Base-by-base conservation (phyloP, 2,329 filamentous ascomycete genomes). In the Thielaviopsis euricoi region DNA sequence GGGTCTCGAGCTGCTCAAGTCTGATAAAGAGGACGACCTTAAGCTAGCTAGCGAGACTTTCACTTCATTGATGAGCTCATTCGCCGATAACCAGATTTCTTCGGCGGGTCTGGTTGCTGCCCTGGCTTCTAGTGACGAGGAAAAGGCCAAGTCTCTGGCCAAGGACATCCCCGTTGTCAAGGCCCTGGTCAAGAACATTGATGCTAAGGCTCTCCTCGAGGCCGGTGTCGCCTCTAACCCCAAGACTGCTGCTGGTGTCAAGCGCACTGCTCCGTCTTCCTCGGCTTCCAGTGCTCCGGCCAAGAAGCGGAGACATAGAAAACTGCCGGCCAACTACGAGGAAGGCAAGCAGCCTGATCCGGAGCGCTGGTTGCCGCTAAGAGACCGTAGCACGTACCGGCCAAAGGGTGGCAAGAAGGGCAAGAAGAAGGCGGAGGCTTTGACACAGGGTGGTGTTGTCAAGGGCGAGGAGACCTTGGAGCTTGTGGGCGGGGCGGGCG, bases 361-460 rank as follows among this genome's bases (percentile, higher is more conserved):
- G 0, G 93, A 98, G 71, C 79, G 93, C 62, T 98, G 93, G 93
- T 72, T 98, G 61, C 91, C 93, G 13, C 75, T 97, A 65, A 83
- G 86, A 56, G 93, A 98, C 68, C 80, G 93, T 59, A 93, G 87
- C 64, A 87, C 82, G 48, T 98, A 95, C 71, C 77, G 86, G 53
- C 89, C 90, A 7, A 95, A 93, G 74, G 89, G 89, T 6, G 55
- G 58, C n/a, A 89, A 86, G 74, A 95, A 95, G 77, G 87, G 88
- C 58, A 91, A 89, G 77, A 85, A 89, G 77, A 86, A 85, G 72
- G 83, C 82, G 4, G 76, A 78, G 61, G 86, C 88, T 63, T 74
- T 84, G 48, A 96, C 88, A 9, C 93, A 97, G 69, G 93, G 93
- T 61, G 91, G 90, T 53, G 73, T 85, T 13, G 86, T 89, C 22